phyloP scores from a whole-genome alignment of 1,139 yeast species.

The Yamadazyma diospyri region DNA sequence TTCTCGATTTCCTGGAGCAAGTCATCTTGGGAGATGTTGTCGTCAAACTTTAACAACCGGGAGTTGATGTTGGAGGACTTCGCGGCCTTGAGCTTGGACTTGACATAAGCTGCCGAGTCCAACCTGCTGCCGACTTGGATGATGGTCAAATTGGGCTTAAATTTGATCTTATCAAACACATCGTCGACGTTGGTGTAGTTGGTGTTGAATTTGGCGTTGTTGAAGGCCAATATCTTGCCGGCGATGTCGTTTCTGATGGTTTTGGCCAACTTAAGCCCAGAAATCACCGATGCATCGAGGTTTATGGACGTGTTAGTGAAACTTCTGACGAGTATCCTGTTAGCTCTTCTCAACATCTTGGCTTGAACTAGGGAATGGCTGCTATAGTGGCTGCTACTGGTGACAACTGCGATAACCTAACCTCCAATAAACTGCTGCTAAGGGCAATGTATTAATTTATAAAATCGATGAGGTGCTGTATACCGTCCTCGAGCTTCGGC shows the following conservation, averaged over 20 bases:
- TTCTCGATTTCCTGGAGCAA: constrained; percentile 52
- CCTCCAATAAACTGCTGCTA: no score
- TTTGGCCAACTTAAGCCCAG: constrained; percentile 44
- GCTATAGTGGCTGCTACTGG: not conserved
- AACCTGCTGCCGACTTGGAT: constrained; percentile 76
- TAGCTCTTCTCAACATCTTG: constrained; percentile 3
- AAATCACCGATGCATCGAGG: constrained; percentile 21
- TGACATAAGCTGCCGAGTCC: constrained; percentile 74
- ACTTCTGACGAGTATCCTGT: constrained; percentile 3
- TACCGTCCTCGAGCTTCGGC: not conserved
- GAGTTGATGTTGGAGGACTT: constrained; percentile 63
- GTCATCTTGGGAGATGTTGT: constrained; percentile 51
- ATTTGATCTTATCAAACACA: constrained; percentile 33
- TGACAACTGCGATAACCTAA: no score
- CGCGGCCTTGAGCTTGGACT: constrained; percentile 73
- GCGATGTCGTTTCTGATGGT: constrained; percentile 37
- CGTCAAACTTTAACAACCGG: constrained; percentile 54
- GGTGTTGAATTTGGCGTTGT: constrained; percentile 23
- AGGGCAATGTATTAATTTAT: no score
- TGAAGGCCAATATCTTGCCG: constrained; percentile 38
- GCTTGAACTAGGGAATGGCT: no score
- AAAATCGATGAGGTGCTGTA: constrained; percentile 1
- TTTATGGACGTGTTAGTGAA: constrained; percentile 1
- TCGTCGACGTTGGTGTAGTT: constrained; percentile 1
- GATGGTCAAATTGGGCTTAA: constrained; percentile 63